A percentile compares a stretch with the other conserved stretches of the same genome.
phyloP scores from a whole-genome alignment of 2,329 filamentous ascomycete species.

The Lasiodiplodia sp. region DNA sequence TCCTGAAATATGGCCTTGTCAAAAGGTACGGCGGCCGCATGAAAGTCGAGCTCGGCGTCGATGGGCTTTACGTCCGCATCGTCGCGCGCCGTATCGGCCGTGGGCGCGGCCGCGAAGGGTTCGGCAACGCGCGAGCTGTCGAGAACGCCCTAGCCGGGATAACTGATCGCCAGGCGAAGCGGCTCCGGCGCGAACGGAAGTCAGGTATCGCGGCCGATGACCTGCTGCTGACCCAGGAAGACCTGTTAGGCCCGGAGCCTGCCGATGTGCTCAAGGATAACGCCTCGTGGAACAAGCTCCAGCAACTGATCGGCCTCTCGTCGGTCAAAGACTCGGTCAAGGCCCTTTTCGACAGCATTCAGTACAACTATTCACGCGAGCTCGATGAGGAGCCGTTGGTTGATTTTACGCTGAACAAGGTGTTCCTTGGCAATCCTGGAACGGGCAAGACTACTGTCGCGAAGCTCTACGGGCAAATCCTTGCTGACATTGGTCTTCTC shows the following conservation, averaged over 20 bases:
- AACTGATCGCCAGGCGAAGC: slow-evolving; percentile 63
- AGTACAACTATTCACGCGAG: slow-evolving; percentile 71
- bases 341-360: slow-evolving; percentile 66
- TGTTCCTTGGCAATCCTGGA: slow-evolving; percentile 75
- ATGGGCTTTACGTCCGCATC: slow-evolving; percentile 71
- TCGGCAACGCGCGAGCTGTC: slow-evolving; percentile 75
- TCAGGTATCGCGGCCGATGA: slow-evolving; percentile 59
- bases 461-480: slow-evolving; percentile 73
- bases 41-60: slow-evolving; percentile 64
- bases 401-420: slow-evolving; percentile 69
- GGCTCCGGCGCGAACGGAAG: slow-evolving; percentile 60
- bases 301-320: slow-evolving; percentile 64
- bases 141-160: slow-evolving; percentile 68
- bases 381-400: slow-evolving; percentile 66
- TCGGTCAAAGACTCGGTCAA: slow-evolving; percentile 69
- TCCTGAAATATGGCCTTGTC: slow-evolving; percentile 64
- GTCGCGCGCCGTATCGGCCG: slow-evolving; percentile 67
- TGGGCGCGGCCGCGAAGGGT: slow-evolving; percentile 69
- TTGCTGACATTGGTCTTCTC: slow-evolving; percentile 71
- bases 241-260: slow-evolving; percentile 75
- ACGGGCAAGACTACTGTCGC: slow-evolving; percentile 81
- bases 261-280: slow-evolving; percentile 59
- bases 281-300: slow-evolving; percentile 64
- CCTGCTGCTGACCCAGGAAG: slow-evolving; percentile 67
- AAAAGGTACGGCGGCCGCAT: slow-evolving; percentile 63